Evolutionary conservation across 345 rosid genomes (phyloP), one percentile per base, ranked within the genome.

Genomic region (Alliaria petiolata): DNA sequence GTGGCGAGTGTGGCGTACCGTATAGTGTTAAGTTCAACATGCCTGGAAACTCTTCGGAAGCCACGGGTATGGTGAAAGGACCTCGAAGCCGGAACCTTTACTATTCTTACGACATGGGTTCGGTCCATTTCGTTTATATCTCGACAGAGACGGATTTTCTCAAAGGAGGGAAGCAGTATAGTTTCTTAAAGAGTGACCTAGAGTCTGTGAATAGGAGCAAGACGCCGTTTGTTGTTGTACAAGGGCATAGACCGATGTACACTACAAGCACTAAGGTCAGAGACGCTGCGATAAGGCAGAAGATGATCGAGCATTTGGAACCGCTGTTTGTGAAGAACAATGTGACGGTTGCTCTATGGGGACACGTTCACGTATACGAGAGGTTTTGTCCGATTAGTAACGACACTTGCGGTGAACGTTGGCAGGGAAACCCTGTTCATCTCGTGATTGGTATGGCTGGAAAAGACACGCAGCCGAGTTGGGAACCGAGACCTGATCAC

Each of bases 221-320:
- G 85, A 87, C 92, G 14, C 97, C 97, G 4, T 93, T 90, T 53
- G 83, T 89, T 42, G 83, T 90, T 11, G 84, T 90, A 14, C 93
- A 90, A 71, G 96, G 98, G 69, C 98, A 90, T 78, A 85, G 98
- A 74, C 98, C 97, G 10, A 93, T 90, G 98, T 93, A 93, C 79
- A 90, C 97, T 5, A 85, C 97, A 14, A 89, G 96, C 77, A 62
- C 80, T 8, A 90, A 83, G 73, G 42, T 13, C 5, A 65, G 85
- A 65, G 98, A 93, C 56, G 74, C 79, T 5, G 84, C 89, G 2
- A 39, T 90, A 70, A 79, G 87, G 69, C 12, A 60, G 65, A 85
- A 54, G 81, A 82, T 93, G 92, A 83, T 85, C 0, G 80, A 86
- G 86, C 90, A 90, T 80, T 70, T 93, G 73, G 97, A 93, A 80